Evolutionary conservation across 345 rosid species (phyloP).

Genomic region (Linum lewisii): DNA sequence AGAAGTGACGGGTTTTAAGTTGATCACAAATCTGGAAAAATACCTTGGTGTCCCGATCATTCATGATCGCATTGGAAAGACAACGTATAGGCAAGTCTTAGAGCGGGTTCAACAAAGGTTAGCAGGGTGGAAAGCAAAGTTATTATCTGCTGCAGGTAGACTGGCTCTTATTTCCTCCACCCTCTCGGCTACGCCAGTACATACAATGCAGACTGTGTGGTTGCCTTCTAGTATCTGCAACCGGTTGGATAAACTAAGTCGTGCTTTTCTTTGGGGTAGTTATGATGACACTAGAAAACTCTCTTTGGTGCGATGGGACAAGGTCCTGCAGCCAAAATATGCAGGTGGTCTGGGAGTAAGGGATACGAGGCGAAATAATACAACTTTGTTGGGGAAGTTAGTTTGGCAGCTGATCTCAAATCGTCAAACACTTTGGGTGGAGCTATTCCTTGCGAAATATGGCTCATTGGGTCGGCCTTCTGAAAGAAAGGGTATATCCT

Average conservation of each 20-base stretch:
- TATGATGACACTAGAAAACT: neutral
- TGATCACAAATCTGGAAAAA: neutral
- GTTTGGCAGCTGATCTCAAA: neutral
- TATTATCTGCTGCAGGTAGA: neutral
- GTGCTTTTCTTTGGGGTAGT: neutral
- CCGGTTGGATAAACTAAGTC: neutral
- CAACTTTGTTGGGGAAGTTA: neutral
- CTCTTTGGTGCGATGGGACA: neutral
- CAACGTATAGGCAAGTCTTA: neutral
- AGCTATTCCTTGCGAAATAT: neutral
- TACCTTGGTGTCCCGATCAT: neutral
- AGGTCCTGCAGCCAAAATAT: neutral
- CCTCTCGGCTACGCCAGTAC: neutral
- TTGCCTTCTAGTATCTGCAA: neutral
- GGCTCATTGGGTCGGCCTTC: neutral
- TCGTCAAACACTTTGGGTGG: neutral
- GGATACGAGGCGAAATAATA: neutral
- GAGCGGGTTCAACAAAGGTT: neutral
- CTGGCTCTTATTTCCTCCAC: neutral
- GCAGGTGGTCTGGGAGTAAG: neutral
- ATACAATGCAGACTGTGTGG: neutral
- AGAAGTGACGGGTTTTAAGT: neutral
- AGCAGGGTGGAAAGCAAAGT: conserved; percentile 1
- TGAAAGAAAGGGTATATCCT: neutral
- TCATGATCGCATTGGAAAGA: neutral